Evolutionary conservation across 2,329 filamentous ascomycete genomes (phyloP), one percentile per base, ranked within the genome.

Genomic region (Nigrograna mackinnonii): DNA sequence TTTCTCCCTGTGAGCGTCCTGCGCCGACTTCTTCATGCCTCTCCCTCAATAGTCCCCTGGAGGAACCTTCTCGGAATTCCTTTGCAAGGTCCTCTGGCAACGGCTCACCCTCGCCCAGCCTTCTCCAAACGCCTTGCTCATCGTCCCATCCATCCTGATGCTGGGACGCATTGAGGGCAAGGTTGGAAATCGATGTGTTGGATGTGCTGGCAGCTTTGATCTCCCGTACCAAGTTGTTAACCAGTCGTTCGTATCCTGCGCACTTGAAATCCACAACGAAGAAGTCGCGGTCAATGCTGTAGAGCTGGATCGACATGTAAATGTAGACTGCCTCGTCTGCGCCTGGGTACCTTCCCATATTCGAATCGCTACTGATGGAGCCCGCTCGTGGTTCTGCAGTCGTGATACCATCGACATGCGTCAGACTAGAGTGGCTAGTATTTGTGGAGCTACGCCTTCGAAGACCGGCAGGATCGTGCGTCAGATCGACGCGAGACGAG

Each of bases 251-350:
- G 71, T 99, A 99, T 16, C 94, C 94, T 12, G 94, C 91, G 67
- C 92, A 97, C 67, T 96, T 97, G 78, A 99, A 99, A 68, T 99
- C 94, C 36, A 99, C 94, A 49, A 99, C 85, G 69, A 92, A 97
- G 53, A 94, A 92, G 41, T 89, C 87, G 44, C 85, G 84, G 67
- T 97, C 92, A 76, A 97, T 91, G 44, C 60, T 64, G 53, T 68
- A 68, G 12, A 68, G 58, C 38, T 68, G 94, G 50, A 99, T 96
- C 53, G 95, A 91, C 66, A 99, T 84, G 64, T 96, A 94, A 60
- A 97, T 87, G 64, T 88, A 92, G n/a, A 95, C 84, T 41, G 87
- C 87, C 50, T 90, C 83, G 39, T 82, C 75, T 3, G 72, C 62
- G 34, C 75, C 67, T 11, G 73, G 68, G 22, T 60, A 56, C 9